phyloP scores from a whole-genome alignment of 2,329 filamentous ascomycete species.

The Davidsoniella neocaledoniae region DNA sequence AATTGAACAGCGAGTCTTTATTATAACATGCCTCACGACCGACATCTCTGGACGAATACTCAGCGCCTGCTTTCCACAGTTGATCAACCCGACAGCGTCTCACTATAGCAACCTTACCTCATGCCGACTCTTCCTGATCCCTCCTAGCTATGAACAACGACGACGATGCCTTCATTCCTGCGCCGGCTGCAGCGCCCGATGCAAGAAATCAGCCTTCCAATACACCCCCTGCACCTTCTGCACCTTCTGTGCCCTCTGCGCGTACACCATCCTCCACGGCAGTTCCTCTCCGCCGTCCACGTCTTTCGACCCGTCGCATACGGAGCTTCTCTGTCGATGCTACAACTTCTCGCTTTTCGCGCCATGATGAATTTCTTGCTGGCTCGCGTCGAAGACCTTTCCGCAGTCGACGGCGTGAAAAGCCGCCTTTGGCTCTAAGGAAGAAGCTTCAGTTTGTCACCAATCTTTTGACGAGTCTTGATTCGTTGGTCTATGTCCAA shows the following conservation, averaged over 20 bases:
- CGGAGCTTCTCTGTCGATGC: slow-evolving; percentile 10
- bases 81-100: no score
- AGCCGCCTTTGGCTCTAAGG: slow-evolving; percentile 26
- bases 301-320: slow-evolving; percentile 2
- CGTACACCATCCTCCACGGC: slow-evolving; percentile 5
- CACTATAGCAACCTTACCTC: no score
- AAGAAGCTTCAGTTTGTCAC: slow-evolving; percentile 46
- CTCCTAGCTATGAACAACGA: slow-evolving; percentile 4
- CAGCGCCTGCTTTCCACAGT: no score
- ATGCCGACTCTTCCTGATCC: no score
- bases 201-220: neutral
- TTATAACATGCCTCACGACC: no score
- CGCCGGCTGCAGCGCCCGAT: neutral
- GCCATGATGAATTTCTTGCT: slow-evolving; percentile 9
- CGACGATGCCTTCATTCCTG: slow-evolving; percentile 1
- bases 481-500: slow-evolving; percentile 47
- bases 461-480: slow-evolving; percentile 42
- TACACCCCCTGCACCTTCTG: neutral
- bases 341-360: slow-evolving; percentile 5
- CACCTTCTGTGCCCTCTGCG: neutral
- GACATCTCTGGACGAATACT: no score
- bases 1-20: no score
- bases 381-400: slow-evolving; percentile 14
- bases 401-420: slow-evolving; percentile 21
- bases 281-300: slow-evolving; percentile 6